Evolutionary conservation across 331 rosid genomes (phyloP).

Genomic region (Saraca asoca): DNA sequence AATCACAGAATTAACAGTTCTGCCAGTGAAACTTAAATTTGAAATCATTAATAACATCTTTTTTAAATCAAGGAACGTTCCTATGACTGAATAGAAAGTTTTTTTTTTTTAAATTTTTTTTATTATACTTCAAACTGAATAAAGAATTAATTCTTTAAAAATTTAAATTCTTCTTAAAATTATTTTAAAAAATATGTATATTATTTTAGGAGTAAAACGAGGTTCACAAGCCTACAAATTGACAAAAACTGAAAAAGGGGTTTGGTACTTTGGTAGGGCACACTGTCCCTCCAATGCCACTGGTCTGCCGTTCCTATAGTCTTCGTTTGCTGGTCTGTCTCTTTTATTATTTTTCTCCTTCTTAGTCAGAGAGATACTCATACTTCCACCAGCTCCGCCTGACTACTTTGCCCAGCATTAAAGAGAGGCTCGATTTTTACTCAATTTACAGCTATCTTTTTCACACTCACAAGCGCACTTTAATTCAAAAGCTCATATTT

Average conservation of each 20-base stretch:
- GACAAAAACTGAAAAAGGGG: constrained; percentile 35
- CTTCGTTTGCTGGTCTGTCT: constrained; percentile 19
- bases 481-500: constrained; percentile 63
- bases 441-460: constrained; percentile 44
- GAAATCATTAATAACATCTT: no score
- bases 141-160: no score
- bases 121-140: no score
- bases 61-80: no score
- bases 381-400: constrained; percentile 29
- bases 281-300: constrained; percentile 46
- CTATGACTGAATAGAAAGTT: no score
- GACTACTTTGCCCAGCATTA: constrained; percentile 25
- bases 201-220: neutral
- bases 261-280: constrained; percentile 60
- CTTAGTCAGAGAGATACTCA: constrained; percentile 33
- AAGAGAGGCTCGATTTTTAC: constrained; percentile 31
- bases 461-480: constrained; percentile 47
- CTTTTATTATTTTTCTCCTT: constrained; percentile 17
- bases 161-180: no score
- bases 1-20: no score
- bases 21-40: no score
- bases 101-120: no score
- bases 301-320: constrained; percentile 34
- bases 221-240: neutral
- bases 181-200: no score